A percentile compares a stretch with the other conserved stretches of the same genome.
Conservation (phyloP, 768 basidiomycete genomes). For the Russula olivacea region DNA sequence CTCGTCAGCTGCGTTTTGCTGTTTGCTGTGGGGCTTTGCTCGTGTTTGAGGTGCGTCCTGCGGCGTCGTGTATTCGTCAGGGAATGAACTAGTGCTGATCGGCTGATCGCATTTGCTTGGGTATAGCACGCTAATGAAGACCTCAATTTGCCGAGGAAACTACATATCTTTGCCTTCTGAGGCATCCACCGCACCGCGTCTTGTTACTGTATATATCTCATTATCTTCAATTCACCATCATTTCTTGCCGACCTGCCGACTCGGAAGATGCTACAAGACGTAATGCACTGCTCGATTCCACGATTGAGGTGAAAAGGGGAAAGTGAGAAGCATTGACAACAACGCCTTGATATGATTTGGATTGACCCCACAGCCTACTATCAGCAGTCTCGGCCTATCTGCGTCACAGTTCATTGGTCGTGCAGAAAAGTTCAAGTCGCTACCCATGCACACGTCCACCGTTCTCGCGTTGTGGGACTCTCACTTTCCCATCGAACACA, state of each 20-base stretch:
- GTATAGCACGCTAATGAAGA: neutral
- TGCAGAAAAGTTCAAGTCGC: no score
- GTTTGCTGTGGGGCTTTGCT: conserved; percentile 7
- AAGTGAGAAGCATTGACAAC: no score
- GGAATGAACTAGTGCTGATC: neutral
- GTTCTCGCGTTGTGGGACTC: no score
- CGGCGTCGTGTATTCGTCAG: neutral
- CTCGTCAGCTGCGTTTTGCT: neutral
- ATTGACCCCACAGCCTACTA: no score
- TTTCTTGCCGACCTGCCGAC: neutral
- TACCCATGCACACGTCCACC: no score
- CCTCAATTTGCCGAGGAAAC: neutral
- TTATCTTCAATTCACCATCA: no score
- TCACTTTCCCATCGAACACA: no score
- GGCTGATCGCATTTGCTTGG: neutral
- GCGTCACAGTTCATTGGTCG: no score
- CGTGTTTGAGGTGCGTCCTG: conserved; percentile 2
- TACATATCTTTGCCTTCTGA: conserved; percentile 11
- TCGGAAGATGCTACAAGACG: neutral
- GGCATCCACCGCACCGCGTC: neutral
- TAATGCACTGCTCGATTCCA: neutral
- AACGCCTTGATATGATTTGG: no score
- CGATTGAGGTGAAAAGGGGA: no score
- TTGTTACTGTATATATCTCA: neutral
- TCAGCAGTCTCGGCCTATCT: no score